Conservation (phyloP, 805 yeast genomes). For the Lipomyces sp. region DNA sequence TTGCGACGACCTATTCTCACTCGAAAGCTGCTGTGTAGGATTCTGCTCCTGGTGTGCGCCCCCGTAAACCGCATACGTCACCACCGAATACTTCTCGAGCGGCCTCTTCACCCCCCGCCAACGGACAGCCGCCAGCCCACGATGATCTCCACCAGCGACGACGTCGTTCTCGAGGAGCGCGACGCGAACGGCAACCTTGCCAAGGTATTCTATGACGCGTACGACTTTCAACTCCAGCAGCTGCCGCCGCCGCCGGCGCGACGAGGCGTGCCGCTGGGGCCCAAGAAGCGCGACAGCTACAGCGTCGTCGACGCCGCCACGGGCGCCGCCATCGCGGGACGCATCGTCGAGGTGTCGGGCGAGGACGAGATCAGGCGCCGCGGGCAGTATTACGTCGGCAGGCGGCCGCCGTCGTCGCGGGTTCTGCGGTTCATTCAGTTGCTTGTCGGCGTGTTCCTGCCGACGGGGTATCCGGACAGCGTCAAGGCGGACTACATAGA, state of each 20-base stretch:
- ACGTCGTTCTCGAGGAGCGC: conserved; percentile 18
- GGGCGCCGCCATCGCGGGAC: not conserved
- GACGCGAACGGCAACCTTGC: conserved; percentile 24
- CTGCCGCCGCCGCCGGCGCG: not conserved
- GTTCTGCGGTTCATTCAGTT: conserved; percentile 24
- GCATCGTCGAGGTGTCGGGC: conserved; percentile 8
- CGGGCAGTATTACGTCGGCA: not conserved
- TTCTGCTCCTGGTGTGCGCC: no score
- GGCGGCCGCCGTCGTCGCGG: conserved; percentile 3
- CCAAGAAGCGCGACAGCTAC: not conserved
- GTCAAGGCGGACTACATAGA: conserved; percentile 37
- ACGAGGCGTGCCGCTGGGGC: not conserved
- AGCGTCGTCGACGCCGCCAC: not conserved
- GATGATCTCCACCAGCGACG: not conserved
- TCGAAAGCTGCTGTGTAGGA: no score
- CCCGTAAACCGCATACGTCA: no score
- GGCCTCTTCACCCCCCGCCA: no score
- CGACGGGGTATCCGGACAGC: conserved; percentile 40
- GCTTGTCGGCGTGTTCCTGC: conserved; percentile 37
- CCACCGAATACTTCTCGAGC: no score
- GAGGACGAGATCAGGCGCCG: not conserved
- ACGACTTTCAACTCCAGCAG: not conserved
- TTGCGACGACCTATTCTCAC: no score
- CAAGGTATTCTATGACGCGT: conserved; percentile 16
- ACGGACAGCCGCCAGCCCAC: no score